Conservation (phyloP, 257 asterid species). For the Primulina eburnea region DNA sequence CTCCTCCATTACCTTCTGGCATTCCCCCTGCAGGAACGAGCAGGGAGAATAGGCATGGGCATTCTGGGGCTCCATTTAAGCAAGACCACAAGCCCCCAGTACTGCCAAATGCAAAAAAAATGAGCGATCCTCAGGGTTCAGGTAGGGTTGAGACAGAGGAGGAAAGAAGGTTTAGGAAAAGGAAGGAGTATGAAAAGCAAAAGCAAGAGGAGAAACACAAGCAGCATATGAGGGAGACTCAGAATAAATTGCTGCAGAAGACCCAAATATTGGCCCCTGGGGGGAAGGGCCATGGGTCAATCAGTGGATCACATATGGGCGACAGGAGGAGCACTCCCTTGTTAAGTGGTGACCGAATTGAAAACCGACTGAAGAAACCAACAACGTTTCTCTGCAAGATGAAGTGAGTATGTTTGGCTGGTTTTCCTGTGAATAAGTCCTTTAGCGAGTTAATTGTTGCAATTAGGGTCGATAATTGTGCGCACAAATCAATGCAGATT, state of each 20-base stretch:
- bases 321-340: slow-evolving; percentile 72
- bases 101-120: slow-evolving; percentile 42
- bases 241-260: slow-evolving; percentile 77
- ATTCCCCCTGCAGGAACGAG: slow-evolving; percentile 38
- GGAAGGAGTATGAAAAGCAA: slow-evolving; percentile 71
- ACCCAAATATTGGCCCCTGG: slow-evolving; percentile 80
- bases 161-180: slow-evolving; percentile 84
- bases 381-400: slow-evolving; percentile 96
- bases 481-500: slow-evolving; percentile 9
- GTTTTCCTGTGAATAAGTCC: slow-evolving; percentile 15
- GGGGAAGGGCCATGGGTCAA: slow-evolving; percentile 69
- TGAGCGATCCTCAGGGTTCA: slow-evolving; percentile 42
- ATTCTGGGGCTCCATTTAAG: slow-evolving; percentile 38
- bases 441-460: slow-evolving; percentile 5
- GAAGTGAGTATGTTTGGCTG: slow-evolving; percentile 61
- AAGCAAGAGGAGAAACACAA: slow-evolving; percentile 78
- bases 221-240: slow-evolving; percentile 76
- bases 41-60: slow-evolving; percentile 47
- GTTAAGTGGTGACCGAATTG: slow-evolving; percentile 67
- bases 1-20: slow-evolving; percentile 56
- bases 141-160: slow-evolving; percentile 82
- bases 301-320: slow-evolving; percentile 80
- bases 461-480: background rate
- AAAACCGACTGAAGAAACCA: slow-evolving; percentile 93
- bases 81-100: slow-evolving; percentile 57